These are phyloP conservation scores for Rugonectria rugulosa DNA, from an alignment of 2,329 filamentous ascomycete genomes.

Conservation along the genomic window DNA sequence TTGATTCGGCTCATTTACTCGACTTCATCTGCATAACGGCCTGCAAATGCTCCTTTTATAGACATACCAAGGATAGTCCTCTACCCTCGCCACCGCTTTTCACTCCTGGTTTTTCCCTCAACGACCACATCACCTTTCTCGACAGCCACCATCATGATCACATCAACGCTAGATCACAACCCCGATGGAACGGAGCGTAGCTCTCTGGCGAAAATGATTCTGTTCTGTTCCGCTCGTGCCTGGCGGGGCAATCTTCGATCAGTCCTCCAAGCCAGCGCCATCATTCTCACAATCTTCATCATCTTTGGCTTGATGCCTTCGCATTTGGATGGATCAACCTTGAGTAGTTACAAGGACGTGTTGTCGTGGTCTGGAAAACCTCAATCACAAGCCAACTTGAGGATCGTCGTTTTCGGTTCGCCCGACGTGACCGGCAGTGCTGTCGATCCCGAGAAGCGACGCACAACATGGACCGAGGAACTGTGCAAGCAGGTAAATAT, in stretches of 20 bases:
- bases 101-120: background rate
- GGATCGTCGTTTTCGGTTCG: conserved; percentile 60
- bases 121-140: background rate
- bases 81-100: conserved; percentile 1
- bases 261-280: conserved; percentile 37
- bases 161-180: conserved; percentile 33
- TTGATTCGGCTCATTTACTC: background rate
- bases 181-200: conserved; percentile 27
- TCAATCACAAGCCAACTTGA: conserved; percentile 45
- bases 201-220: conserved; percentile 40
- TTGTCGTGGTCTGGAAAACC: conserved; percentile 32
- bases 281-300: conserved; percentile 39
- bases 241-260: conserved; percentile 47
- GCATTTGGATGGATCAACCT: conserved; percentile 30
- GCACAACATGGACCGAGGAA: conserved; percentile 55
- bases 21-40: background rate
- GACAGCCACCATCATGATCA: conserved; percentile 27
- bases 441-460: conserved; percentile 31
- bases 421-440: conserved; percentile 56
- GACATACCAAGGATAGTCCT: background rate
- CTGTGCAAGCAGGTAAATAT: conserved; percentile 55
- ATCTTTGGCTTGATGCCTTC: conserved; percentile 38
- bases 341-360: conserved; percentile 35
- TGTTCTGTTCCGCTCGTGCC: conserved; percentile 52
- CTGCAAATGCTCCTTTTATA: conserved; percentile 9